Evolutionary conservation across 768 basidiomycete genomes (phyloP), one percentile per base, ranked within the genome.

Genomic region (Agrocybe praecox): DNA sequence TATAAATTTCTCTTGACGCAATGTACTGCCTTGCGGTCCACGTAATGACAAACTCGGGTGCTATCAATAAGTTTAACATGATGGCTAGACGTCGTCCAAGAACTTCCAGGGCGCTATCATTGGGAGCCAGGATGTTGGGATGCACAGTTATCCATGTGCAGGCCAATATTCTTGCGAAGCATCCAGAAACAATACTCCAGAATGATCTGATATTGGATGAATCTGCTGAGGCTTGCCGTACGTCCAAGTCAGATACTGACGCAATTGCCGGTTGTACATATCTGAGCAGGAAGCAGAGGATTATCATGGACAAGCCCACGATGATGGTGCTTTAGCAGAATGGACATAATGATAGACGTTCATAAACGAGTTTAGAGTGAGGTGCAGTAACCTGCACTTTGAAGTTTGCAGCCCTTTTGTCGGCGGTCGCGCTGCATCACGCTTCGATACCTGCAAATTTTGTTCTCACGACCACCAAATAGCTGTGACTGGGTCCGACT

Each of bases 1-100:
- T 49, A 17, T 32, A 32, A 21, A 60, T 60, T 5, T 53, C 52
- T 11, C 22, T 11, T 6, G 51, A 50, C 1, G 51, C 57, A 9
- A 59, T 2, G 12, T 52, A 57, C 42, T 65, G 62, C 8, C 62
- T 42, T 5, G 58, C 21, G 7, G 60, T 55, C 62, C 61, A 63
- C 6, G 55, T 40, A 11, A 63, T 50, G n/a, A 65, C 52, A 48
- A 52, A 46, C 21, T 65, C 64, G 0, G 57, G 64, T 9, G 52
- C 57, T 11, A 65, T 53, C 10, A 65, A 32, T n/a, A 60, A 42
- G 24, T 60, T 54, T 0, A 55, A 34, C 64, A 57, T 63, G 7
- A 59, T 49, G 2, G 52, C 46, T 9, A 56, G 14, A 9, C 59
- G 47, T 36, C 62, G 19, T 10, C 32, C 46, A 10, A 56, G 18